phyloP scores from a whole-genome alignment of 768 basidiomycete species.

The Psilocybe subaeruginosa region DNA sequence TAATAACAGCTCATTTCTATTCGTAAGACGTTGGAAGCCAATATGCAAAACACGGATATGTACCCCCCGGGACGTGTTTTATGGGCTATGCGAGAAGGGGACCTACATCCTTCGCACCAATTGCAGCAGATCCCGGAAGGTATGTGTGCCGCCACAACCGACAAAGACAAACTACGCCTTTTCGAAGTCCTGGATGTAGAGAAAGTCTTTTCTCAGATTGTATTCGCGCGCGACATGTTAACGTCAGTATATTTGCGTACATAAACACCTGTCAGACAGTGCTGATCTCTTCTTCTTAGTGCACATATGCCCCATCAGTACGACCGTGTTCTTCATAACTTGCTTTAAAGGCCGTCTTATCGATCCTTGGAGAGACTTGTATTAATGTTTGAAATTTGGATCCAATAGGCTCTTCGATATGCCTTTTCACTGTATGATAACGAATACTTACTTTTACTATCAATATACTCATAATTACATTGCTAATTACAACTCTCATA shows the following conservation, averaged over 20 bases:
- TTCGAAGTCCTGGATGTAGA: slow-evolving; percentile 82
- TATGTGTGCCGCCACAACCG: not conserved
- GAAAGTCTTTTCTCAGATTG: slow-evolving; percentile 77
- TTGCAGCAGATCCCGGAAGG: slow-evolving; percentile 23
- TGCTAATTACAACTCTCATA: too few relatives aligned
- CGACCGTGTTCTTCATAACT: slow-evolving; percentile 72
- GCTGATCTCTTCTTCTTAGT: slow-evolving; percentile 33
- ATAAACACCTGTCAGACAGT: not conserved
- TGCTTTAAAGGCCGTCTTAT: slow-evolving; percentile 40
- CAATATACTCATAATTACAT: too few relatives aligned
- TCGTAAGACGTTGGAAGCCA: slow-evolving; percentile 84
- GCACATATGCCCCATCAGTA: slow-evolving; percentile 84
- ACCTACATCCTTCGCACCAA: slow-evolving; percentile 64
- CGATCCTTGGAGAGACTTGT: too few relatives aligned
- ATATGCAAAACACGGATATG: slow-evolving; percentile 74
- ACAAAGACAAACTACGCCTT: slow-evolving; percentile 60
- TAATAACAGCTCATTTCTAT: slow-evolving; percentile 74
- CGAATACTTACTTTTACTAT: too few relatives aligned
- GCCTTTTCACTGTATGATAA: too few relatives aligned
- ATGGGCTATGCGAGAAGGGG: slow-evolving; percentile 78
- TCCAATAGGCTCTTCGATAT: too few relatives aligned
- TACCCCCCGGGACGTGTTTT: slow-evolving; percentile 79
- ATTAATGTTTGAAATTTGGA: too few relatives aligned
- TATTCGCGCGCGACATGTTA: slow-evolving; percentile 84
- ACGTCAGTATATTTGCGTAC: slow-evolving; percentile 45